These are phyloP conservation scores for Rhodamnia argentea DNA, from an alignment of 345 rosid species.

Conservation along the genomic window DNA sequence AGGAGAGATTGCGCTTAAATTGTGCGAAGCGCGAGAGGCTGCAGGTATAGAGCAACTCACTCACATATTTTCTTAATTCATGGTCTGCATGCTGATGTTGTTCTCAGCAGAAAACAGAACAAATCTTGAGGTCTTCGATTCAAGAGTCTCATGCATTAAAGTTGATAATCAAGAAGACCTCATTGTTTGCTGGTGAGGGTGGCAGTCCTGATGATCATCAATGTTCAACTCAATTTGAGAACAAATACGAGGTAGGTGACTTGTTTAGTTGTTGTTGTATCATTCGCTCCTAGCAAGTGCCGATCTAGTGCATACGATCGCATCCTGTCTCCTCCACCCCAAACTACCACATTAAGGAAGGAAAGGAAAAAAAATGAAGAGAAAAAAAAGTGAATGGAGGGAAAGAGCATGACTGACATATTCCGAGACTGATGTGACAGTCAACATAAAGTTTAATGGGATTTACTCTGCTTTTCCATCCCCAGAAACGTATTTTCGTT, in stretches of 20 bases:
- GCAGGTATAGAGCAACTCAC: conserved; percentile 34
- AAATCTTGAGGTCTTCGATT: conserved; percentile 31
- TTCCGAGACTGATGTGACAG: not conserved
- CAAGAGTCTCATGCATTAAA: conserved; percentile 43
- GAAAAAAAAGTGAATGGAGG: not conserved
- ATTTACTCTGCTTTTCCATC: not conserved
- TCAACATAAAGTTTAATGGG: not conserved
- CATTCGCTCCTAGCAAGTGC: not conserved
- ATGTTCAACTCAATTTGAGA: conserved; percentile 12
- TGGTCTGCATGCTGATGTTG: not conserved
- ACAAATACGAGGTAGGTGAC: conserved; percentile 34
- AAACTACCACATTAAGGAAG: not conserved
- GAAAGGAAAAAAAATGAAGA: not conserved
- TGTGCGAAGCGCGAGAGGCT: conserved; percentile 37
- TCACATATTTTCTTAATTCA: not conserved
- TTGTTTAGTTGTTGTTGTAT: not conserved
- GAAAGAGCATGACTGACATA: not conserved
- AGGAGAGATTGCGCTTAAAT: conserved; percentile 55
- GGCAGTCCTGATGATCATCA: conserved; percentile 5
- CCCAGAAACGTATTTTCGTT: not conserved
- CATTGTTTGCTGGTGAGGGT: conserved; percentile 13
- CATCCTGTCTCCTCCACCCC: not conserved
- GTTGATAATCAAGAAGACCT: conserved; percentile 15
- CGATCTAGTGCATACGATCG: not conserved
- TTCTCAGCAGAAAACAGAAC: conserved; percentile 44